Evolutionary conservation across 495 filamentous ascomycete species (phyloP), one percentile per base, ranked within the genome.

Genomic region (Penicillium verhagenii): DNA sequence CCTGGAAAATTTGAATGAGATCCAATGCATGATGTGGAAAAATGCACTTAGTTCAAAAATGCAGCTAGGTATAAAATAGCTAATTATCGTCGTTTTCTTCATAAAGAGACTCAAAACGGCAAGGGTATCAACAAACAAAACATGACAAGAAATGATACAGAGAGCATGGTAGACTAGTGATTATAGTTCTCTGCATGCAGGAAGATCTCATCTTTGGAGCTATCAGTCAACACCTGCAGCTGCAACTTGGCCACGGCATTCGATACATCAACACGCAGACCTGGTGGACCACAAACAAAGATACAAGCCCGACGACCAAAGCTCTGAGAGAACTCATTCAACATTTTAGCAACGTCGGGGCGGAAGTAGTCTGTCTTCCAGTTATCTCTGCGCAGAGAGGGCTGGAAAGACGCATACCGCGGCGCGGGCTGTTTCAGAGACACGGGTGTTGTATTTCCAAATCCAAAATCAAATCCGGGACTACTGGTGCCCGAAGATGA

Each of bases 151-250:
- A 26, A 38, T 29, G 37, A 33, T 31, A 42, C 28, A 25, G 23
- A 2, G 24, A 31, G 9, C 19, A 4, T 16, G 10, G 6, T 39
- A 40, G 43, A 48, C 78, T 65, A 95, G 47, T 93, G 75, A 35
- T 91, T 89, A 72, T 95, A 96, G 68, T 96, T 96, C 79, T 97
- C 93, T 10, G 92, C 87, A 78, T 97, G 93, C 70, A 97, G 69
- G 67, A 91, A 96, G 53, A 97, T 86, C 82, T 97, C 93, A 65
- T 96, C 93, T 40, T 85, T 82, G 47, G 80, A 79, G 16, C 85
- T 80, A 59, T 89, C 86, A 2, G 78, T 80, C 87, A 89, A 88
- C 29, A 97, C 92, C 69, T 86, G 81, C 31, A 79, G 78, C 78
- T 97, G 93, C 64, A 96, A 72, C 52, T 83, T 75, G 0, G 93